Conservation (phyloP, 345 rosid species). For the Salix exigua region DNA sequence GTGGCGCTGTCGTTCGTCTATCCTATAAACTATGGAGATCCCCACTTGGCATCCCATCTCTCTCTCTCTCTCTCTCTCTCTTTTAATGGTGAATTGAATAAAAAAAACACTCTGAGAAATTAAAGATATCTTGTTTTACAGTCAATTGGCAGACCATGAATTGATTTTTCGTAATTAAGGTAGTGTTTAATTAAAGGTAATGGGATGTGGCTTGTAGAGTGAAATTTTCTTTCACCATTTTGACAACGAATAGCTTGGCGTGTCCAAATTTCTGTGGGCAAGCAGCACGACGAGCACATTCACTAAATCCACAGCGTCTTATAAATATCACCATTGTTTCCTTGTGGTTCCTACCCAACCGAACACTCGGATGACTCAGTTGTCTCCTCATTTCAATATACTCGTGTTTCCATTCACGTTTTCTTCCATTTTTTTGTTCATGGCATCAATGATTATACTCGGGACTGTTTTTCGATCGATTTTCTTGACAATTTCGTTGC, state of each 20-base stretch:
- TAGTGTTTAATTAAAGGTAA: too few relatives aligned
- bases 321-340: not conserved
- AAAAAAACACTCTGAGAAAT: too few relatives aligned
- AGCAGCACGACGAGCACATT: too few relatives aligned
- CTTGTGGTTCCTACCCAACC: conserved; percentile 6
- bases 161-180: too few relatives aligned
- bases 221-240: not conserved
- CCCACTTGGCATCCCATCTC: too few relatives aligned
- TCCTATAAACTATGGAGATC: too few relatives aligned
- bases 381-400: not conserved
- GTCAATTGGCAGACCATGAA: too few relatives aligned
- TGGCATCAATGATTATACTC: not conserved
- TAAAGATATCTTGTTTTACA: too few relatives aligned
- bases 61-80: rapidly evolving
- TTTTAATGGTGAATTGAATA: too few relatives aligned
- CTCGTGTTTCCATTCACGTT: not conserved
- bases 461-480: not conserved
- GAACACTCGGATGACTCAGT: not conserved
- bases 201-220: too few relatives aligned
- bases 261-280: not conserved
- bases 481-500: not conserved
- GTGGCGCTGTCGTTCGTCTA: too few relatives aligned
- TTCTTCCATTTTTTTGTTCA: not conserved
- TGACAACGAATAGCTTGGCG: not conserved
- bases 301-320: not conserved